Base-by-base conservation (phyloP, 805 yeast genomes). In the Limtongia smithiae region DNA sequence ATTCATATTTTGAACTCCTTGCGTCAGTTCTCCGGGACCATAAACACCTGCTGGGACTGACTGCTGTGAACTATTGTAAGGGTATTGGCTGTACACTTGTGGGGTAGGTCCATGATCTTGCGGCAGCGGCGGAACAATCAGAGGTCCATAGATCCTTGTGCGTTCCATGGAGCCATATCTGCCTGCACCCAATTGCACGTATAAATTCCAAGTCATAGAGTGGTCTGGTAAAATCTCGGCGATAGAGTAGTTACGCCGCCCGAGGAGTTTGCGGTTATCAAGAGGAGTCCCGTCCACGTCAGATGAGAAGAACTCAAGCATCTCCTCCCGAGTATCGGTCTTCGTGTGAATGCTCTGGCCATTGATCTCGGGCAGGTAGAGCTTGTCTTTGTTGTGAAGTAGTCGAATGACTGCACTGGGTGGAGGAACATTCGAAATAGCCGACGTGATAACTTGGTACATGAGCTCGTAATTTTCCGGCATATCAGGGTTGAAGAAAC, bases 361-460 rank as follows among this genome's bases (percentile, higher is more conserved):
- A 27, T 37, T 37, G 18, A 50, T 41, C 24, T 50, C 51, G 5
- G 58, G 58, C 14, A 54, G 45, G 33, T 51, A 54, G n/a, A 54
- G 93, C 65, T 91, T 97, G 57, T 80, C 85, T 3, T 90, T 81
- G 33, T 72, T 65, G 65, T 84, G 76, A 58, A 91, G 70, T 55
- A 91, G 71, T 4, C 71, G 68, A 0, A 95, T 93, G 84, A 91
- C 85, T 5, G 82, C 82, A 63, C 81, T 79, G 1, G 97, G 96
- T 1, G 97, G 97, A 11, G 98, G 96, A 0, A 93, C 81, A 65
- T 91, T 91, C 25, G 84, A 81, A 50, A 91, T 88, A 2, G 97
- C 97, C 15, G 96, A 86, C 6, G 93, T 81, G 38, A 88, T 83
- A 37, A 93, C 79, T 27, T 51, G 57, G 35, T 48, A 51, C 57